Percentiles rank a stretch among this genome's conserved stretches.
phyloP scores from a whole-genome alignment of 2,329 filamentous ascomycete species.

The Curvularia spicifera region DNA sequence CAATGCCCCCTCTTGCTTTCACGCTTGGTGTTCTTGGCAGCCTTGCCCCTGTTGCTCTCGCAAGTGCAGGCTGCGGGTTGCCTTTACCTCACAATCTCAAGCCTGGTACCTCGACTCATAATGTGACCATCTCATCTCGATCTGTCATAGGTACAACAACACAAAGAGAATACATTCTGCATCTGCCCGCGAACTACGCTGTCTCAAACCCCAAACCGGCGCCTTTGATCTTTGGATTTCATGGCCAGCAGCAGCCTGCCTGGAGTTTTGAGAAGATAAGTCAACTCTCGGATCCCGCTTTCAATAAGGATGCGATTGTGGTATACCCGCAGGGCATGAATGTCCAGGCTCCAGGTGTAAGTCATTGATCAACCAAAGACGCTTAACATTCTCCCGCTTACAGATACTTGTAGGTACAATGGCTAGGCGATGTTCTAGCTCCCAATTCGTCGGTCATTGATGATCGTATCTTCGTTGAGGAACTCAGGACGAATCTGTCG shows the following conservation, averaged over 20 bases:
- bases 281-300: constrained; percentile 26
- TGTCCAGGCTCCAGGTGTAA: constrained; percentile 26
- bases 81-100: constrained; percentile 17
- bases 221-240: constrained; percentile 30
- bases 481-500: constrained; percentile 50
- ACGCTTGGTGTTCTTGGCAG: not conserved
- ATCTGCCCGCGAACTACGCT: constrained; percentile 26
- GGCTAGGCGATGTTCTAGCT: constrained; percentile 52
- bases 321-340: constrained; percentile 33
- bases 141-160: constrained; percentile 23
- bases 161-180: constrained; percentile 24
- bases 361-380: not conserved
- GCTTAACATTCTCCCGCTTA: not conserved
- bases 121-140: constrained; percentile 27
- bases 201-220: constrained; percentile 21
- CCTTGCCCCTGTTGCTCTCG: constrained; percentile 3
- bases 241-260: constrained; percentile 29
- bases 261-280: constrained; percentile 30
- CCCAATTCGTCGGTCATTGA: constrained; percentile 44
- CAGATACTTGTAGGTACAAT: constrained; percentile 25
- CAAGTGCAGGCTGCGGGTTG: constrained; percentile 25
- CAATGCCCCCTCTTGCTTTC: not conserved
- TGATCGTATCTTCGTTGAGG: constrained; percentile 53
- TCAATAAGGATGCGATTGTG: constrained; percentile 27
- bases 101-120: constrained; percentile 27